Base-by-base conservation (phyloP, 2,329 filamentous ascomycete genomes). In the Cercospora brassicicola region DNA sequence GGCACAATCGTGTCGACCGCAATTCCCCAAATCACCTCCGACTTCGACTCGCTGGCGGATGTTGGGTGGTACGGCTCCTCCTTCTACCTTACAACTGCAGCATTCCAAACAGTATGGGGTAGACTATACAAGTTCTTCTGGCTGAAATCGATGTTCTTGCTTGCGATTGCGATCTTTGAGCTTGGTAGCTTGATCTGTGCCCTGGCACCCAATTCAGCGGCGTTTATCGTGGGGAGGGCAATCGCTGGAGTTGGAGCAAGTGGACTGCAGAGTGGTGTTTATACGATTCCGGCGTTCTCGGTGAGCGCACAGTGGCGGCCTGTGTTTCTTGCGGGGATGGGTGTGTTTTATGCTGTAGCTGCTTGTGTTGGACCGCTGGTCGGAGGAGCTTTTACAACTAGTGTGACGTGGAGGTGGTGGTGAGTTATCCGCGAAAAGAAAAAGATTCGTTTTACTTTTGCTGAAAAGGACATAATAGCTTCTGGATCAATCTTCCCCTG, bases 161-260 rank as follows among this genome's bases (percentile, higher is more conserved):
- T 57, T 8, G 76, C 79, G 0, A 73, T 83, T 9, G 68, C 73
- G 4, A 73, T 83, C 30, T 84, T 84, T 69, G 79, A 82, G 63
- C 31, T 83, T 4, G 82, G 83, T 9, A 85, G 82, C 1, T 80
- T 86, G 18, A 67, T 87, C 0, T 86, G 84, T 69, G 85, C 83
- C 0, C 75, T 80, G 2, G 82, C 84, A 2, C 73, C 77, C 84
- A 45, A 13, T 45, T 61, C 59, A 15, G 39, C 30, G 33, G 33
- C 33, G 2, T 45, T 61, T 7, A 61, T 88, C 53, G 79, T 80
- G 2, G 86, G 85, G 2, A 79, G 85, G 10, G 81, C 82, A 0
- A 70, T 87, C 8, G 84, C 86, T 69, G 86, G 86, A 6, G 76
- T 84, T 8, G 85, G 84, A 2, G 84, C 83, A 20, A 84, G 84